A percentile compares a stretch with the other conserved stretches of the same genome.
phyloP scores from a whole-genome alignment of 148 eudicot species.

The Camellia japonica region DNA sequence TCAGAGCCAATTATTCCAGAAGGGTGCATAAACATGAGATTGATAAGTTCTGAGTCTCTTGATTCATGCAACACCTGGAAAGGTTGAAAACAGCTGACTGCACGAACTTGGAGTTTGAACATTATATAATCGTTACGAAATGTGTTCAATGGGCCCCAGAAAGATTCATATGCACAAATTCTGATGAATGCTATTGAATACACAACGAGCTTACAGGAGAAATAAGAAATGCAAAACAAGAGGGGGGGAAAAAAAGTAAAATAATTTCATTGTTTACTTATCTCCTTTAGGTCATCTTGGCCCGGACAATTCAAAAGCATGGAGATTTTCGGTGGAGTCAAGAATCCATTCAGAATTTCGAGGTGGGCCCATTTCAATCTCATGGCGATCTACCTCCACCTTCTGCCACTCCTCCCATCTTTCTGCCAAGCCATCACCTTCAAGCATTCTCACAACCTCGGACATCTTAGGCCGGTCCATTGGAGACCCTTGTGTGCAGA shows the following conservation, averaged over 20 bases:
- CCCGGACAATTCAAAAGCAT: constrained; percentile 41
- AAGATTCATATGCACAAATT: constrained; percentile 17
- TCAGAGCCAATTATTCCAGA: neutral
- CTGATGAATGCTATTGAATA: constrained; percentile 1
- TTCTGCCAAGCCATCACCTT: constrained; percentile 55
- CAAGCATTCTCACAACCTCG: constrained; percentile 56
- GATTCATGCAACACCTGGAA: neutral
- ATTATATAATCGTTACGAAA: neutral
- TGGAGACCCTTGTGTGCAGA: constrained; percentile 53
- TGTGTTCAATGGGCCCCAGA: neutral
- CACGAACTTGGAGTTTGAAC: neutral
- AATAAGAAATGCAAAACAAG: neutral
- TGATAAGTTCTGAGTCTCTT: neutral
- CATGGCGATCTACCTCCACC: constrained; percentile 44
- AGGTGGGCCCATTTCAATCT: constrained; percentile 33
- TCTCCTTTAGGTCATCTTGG: constrained; percentile 26
- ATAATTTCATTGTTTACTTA: constrained; percentile 3
- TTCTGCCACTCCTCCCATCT: constrained; percentile 62
- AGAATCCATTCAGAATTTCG: constrained; percentile 37
- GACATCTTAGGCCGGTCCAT: constrained; percentile 63
- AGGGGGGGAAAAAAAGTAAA: neutral
- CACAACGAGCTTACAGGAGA: constrained; percentile 3
- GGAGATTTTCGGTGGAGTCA: constrained; percentile 40
- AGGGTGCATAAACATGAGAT: neutral
- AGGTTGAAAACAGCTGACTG: neutral